phyloP scores from a whole-genome alignment of 2,329 filamentous ascomycete genomes.

The Didymella pomorum region DNA sequence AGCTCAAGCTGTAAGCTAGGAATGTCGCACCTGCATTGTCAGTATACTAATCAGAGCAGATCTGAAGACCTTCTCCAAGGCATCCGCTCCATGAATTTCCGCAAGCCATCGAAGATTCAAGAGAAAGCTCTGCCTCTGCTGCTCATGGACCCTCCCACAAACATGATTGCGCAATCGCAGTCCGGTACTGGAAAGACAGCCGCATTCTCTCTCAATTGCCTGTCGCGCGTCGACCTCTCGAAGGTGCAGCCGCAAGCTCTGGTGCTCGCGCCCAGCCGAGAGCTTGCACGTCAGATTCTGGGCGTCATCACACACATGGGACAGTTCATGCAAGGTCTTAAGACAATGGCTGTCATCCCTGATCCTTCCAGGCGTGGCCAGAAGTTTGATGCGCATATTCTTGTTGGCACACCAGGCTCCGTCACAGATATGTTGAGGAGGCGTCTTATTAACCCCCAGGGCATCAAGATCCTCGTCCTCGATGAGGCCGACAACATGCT shows the following conservation, averaged over 20 bases:
- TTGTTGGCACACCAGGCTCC: slow-evolving; percentile 94
- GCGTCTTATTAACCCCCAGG: slow-evolving; percentile 73
- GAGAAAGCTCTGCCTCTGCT: slow-evolving; percentile 92
- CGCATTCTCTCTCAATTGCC: slow-evolving; percentile 90
- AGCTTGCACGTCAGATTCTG: slow-evolving; percentile 93
- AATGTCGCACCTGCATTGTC: background rate
- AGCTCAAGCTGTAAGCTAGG: slow-evolving; percentile 77
- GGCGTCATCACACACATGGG: slow-evolving; percentile 86
- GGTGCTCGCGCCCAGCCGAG: slow-evolving; percentile 88
- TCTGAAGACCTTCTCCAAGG: slow-evolving; percentile 60
- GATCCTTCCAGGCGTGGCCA: slow-evolving; percentile 74
- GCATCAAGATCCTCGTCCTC: slow-evolving; percentile 83
- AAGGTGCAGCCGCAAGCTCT: slow-evolving; percentile 81
- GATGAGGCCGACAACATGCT: slow-evolving; percentile 99
- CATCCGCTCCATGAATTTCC: slow-evolving; percentile 87
- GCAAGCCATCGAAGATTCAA: slow-evolving; percentile 97
- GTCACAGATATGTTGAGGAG: slow-evolving; percentile 86
- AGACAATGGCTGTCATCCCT: slow-evolving; percentile 83
- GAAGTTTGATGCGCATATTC: slow-evolving; percentile 75
- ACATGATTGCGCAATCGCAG: slow-evolving; percentile 99
- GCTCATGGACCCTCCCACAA: slow-evolving; percentile 82
- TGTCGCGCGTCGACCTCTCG: slow-evolving; percentile 82
- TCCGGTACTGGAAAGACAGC: slow-evolving; percentile 98
- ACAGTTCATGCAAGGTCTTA: slow-evolving; percentile 77
- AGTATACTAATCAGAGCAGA: slow-evolving; percentile 25